Base-by-base conservation (phyloP, 1,284 basidiomycete species). In the Schizophyllum amplum region DNA sequence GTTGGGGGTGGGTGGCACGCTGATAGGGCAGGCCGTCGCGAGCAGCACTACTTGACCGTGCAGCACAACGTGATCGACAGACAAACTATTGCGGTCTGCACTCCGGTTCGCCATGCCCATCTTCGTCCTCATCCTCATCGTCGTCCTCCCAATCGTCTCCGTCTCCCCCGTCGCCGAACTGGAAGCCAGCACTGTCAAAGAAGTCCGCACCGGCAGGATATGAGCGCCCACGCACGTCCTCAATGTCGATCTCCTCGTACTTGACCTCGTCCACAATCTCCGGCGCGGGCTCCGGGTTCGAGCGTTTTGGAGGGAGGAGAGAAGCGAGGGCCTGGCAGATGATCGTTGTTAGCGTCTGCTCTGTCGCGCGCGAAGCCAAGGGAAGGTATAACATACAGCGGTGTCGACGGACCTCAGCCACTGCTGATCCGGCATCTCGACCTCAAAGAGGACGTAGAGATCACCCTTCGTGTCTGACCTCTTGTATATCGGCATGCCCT, bases 401-500 rank as follows among this genome's bases (percentile, higher is more conserved):
- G 67, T 67, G 65, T 91, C 83, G 33, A 86, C 71, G 2, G 72
- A 75, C 59, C 71, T 75, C 26, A 91, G 67, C 90, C 90, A 93
- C 48, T 80, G 72, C 53, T 80, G 74, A 58, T 78, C 75, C 7
- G 92, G 90, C 89, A 94, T 94, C 71, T 95, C 92, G 55, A 97
- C 79, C 55, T 86, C 80, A 57, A 96, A 81, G 58, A 86, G 79
- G 55, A 96, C 77, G 62, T 86, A 92, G 53, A 97, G 74, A 67
- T 95, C 87, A 11, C 94, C 94, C 67, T 84, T 88, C 60, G 79
- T 72, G 57, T 85, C 80, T 21, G 81, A 73, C 24, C 75, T 77
- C 61, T 87, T 87, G 69, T 86, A 77, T 1, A 83, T 72, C 1
- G 91, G 90, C 92, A 97, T 94, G 33, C 94, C 94, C 70, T 96